A percentile compares a stretch with the other conserved stretches of the same genome.
These are phyloP conservation scores for Torulaspora indica DNA, from an alignment of 805 yeast genomes.

Conservation along the genomic window DNA sequence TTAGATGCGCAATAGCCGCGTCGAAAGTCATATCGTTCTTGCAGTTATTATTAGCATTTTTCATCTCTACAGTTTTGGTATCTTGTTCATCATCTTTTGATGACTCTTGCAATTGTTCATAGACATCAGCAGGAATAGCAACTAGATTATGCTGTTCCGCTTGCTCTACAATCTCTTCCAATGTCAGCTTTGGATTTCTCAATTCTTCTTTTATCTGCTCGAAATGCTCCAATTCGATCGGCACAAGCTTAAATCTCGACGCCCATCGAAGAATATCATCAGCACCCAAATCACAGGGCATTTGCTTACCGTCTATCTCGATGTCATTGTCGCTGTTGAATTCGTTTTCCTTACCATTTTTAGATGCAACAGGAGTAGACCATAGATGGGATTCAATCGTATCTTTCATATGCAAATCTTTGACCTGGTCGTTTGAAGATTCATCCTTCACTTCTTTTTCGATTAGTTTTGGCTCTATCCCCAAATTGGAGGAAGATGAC, in stretches of 20 bases:
- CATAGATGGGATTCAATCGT: not conserved
- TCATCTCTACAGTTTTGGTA: constrained; percentile 3
- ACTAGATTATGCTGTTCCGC: constrained; percentile 28
- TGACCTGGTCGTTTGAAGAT: not conserved
- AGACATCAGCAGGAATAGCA: constrained; percentile 30
- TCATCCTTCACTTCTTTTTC: not conserved
- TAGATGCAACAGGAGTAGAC: not conserved
- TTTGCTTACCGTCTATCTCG: constrained; percentile 2
- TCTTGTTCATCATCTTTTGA: not conserved
- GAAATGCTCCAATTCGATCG: constrained; percentile 37
- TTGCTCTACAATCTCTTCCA: constrained; percentile 20
- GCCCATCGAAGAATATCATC: constrained; percentile 17
- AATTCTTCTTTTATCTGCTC: constrained; percentile 30
- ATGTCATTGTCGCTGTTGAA: not conserved
- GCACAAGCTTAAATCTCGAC: constrained; percentile 17
- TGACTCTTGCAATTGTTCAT: constrained; percentile 19
- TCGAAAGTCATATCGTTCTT: not conserved
- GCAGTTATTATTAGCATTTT: constrained; percentile 19
- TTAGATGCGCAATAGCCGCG: not conserved
- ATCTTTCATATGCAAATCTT: not conserved
- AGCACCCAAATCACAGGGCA: not conserved
- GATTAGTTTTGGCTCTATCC: constrained; percentile 5
- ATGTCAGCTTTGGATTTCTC: constrained; percentile 28
- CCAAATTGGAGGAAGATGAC: constrained; percentile 19
- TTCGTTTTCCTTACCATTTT: not conserved